phyloP scores from a whole-genome alignment of 2,329 filamentous ascomycete genomes.

The Apiospora aurea region DNA sequence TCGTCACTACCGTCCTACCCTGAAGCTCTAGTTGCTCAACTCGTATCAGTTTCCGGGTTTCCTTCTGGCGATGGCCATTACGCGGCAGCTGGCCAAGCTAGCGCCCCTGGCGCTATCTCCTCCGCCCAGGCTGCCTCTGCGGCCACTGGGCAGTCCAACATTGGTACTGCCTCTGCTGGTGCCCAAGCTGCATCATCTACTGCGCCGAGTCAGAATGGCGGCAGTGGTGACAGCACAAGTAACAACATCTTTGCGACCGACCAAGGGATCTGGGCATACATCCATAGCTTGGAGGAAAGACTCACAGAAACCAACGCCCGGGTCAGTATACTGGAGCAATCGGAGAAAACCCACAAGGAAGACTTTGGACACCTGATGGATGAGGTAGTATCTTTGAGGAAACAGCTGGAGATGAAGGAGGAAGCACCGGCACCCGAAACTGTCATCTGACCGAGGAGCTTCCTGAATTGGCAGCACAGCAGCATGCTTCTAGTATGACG shows the following conservation, averaged over 20 bases:
- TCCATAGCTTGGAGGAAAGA: slow-evolving; percentile 72
- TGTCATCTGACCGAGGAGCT: slow-evolving; percentile 1
- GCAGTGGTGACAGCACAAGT: slow-evolving; percentile 66
- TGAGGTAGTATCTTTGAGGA: slow-evolving; percentile 44
- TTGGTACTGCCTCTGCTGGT: slow-evolving; percentile 27
- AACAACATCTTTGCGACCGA: slow-evolving; percentile 70
- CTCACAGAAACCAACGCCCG: slow-evolving; percentile 55
- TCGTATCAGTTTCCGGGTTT: slow-evolving; percentile 39
- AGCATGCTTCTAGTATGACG: not conserved
- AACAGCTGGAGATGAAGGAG: slow-evolving; percentile 40
- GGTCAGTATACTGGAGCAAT: slow-evolving; percentile 50
- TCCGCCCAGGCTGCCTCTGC: slow-evolving; percentile 36
- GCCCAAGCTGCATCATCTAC: slow-evolving; percentile 49
- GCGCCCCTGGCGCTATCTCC: slow-evolving; percentile 31
- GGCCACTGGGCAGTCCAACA: slow-evolving; percentile 33
- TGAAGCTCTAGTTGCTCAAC: slow-evolving; percentile 37
- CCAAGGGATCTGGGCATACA: slow-evolving; percentile 74
- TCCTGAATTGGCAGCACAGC: not conserved
- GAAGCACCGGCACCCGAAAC: slow-evolving; percentile 28
- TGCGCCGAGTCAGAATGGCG: slow-evolving; percentile 58
- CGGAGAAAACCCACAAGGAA: slow-evolving; percentile 47
- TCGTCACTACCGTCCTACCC: slow-evolving; percentile 45
- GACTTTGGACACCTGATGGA: slow-evolving; percentile 42
- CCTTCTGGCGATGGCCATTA: slow-evolving; percentile 41
- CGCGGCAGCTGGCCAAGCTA: slow-evolving; percentile 35